Base-by-base conservation (phyloP, 208 protist genomes). In the Trypanosoma lewisi region DNA sequence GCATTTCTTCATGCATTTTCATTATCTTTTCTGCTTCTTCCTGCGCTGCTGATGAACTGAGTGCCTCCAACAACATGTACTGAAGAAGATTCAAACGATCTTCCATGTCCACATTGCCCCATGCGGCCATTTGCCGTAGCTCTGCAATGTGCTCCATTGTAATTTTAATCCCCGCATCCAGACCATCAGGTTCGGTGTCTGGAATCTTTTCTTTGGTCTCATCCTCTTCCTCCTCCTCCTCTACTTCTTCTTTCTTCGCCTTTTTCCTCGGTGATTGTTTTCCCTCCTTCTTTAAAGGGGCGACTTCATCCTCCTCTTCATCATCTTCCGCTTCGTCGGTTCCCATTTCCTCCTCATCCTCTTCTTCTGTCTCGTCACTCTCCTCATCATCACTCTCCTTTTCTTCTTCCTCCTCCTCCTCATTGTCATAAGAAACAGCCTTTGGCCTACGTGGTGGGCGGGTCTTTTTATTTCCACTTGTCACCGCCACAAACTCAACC, bases 71-170 rank as follows among this genome's bases (percentile, higher is more conserved):
- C 57, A 96, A 77, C 44, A 80, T 80, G 62, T 83, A 93, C 53
- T 83, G 71, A 1, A 96, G 77, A 16, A 96, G 66, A 61, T 85
- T 87, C 11, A 96, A 70, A 1, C 89, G 86, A 67, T 96, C 83
- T 0, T 54, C 31, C 31, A 88, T 55, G 25, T 83, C 76, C n/a
- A 93, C 25, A 73, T 96, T 96, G 16, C 84, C 84, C 87, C 89
- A 96, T 23, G 86, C 77, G 4, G 86, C 84, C 39, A 86, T 49
- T 4, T 73, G 65, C 19, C 84, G 80, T 12, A 93, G 81, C 36
- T 70, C 78, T 2, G 80, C 55, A 7, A 95, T 63, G 30, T 56
- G 58, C 30, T 83, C 69, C 77, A 95, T 78, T 0, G 89, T 90
- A 1, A 39, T 48, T 54, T 82, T 83, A n/a, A 92, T 63, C 54